Base-by-base conservation (phyloP, 208 protist species). In the Wallacemonas rigidus region DNA sequence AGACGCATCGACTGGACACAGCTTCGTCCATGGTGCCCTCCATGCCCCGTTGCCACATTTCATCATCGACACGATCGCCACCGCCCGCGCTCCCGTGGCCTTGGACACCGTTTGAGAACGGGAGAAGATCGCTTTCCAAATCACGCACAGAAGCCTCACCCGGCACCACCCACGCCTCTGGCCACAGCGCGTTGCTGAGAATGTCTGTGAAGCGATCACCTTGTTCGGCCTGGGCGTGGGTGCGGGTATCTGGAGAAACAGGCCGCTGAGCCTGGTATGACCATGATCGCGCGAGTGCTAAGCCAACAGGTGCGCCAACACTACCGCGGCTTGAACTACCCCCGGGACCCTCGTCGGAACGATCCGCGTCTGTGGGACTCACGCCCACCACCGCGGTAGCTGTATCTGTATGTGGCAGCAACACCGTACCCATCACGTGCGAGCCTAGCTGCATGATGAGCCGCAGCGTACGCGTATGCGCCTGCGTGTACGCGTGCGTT, bases 81-180 rank as follows among this genome's bases (percentile, higher is more conserved):
- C 26, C 26, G 26, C 26, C 26, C 26, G 26, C 26, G 26, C 26
- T 26, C 26, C 26, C 26, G 26, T 26, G 26, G 26, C 53, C 17
- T 35, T 8, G 26, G 40, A 35, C 60, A 0, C 39, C 40, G n/a
- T 41, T 38, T 6, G 56, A 15, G 36, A 5, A 43, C 38, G 36
- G n/a, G 2, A 65, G 12, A 8, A 65, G 60, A 3, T 8, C 60
- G 43, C 60, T 65, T 17, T 65, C 60, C 41, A 65, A 36, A n/a
- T 65, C 60, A 35, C 14, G 50, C 43, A 17, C n/a, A 3, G 60
- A 65, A 41, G 60, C 60, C 43, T 65, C 60, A 26, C 60, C 60
- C 8, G 60, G 60, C 60, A 65, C 60, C n/a, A 65, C n/a, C 60
- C 41, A 44, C 41, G 38, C 17, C 41, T 3, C 12, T 41, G 60